Evolutionary conservation across 345 rosid species (phyloP), one percentile per base, ranked within the genome.

Genomic region (Aethionema arabicum): DNA sequence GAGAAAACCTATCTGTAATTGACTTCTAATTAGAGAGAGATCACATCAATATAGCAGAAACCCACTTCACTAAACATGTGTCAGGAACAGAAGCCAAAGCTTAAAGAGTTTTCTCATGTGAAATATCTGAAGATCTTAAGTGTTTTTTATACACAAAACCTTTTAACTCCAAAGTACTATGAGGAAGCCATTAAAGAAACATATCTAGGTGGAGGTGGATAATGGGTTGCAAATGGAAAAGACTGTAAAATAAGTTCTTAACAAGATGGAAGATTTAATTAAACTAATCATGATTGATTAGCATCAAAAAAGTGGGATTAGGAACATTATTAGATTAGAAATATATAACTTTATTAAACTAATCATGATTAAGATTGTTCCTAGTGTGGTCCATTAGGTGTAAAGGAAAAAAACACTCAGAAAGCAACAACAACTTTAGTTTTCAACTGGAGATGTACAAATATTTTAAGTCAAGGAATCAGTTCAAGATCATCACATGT

Each of bases 331-430:
- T 47, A 58, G 61, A 58, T 36, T 12, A 72, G 50, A 41, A 46
- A 16, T 65, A 35, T 21, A 21, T 36, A 11, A 72, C 66, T 65
- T 53, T 65, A 65, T 45, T 42, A 53, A 40, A 59, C 63, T 65
- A 59, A 72, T 59, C 67, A 72, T 65, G 71, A 65, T 72, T 72
- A 65, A 60, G 71, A 72, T 59, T 59, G 50, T 72, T 59, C 66
- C 52, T 32, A 65, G 39, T 53, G 67, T 47, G 56, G 46, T 65
- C 65, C 49, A 70, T 72, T 72, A 65, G 67, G 71, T 72, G 76
- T 46, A 72, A 72, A 72, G 63, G 58, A 40, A 7, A 12, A 59
- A 65, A 59, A 65, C 66, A 72, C 49, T 72, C 15, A 53, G 40
- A 72, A 65, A 59, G 46, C 51, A 59, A 40, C 27, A 21, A 38